A percentile compares a stretch with the other conserved stretches of the same genome.
Conservation (phyloP, 257 asterid genomes). For the Solanum ossicruentum region DNA sequence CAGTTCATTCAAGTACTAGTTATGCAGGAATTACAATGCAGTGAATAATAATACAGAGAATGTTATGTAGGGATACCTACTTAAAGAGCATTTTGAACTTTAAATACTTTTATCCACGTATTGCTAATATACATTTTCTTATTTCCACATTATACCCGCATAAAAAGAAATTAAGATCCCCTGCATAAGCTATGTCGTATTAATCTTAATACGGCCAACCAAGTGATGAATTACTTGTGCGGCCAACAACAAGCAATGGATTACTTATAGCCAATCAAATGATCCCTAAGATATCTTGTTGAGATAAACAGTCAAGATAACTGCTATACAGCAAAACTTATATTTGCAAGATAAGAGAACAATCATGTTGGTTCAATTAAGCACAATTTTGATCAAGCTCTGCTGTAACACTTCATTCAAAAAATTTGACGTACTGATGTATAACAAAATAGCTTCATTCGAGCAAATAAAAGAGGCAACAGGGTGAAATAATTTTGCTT, state of each 20-base stretch:
- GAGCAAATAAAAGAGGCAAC: not conserved
- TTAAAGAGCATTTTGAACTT: not conserved
- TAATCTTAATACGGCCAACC: not conserved
- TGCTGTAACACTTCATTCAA: not conserved
- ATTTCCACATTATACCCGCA: not conserved
- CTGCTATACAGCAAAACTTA: not conserved
- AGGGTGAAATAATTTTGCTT: not conserved
- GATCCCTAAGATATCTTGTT: not conserved
- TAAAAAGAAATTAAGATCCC: not conserved
- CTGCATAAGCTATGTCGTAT: not conserved
- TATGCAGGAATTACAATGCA: not conserved
- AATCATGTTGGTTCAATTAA: not conserved
- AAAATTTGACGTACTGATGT: not conserved
- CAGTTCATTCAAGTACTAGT: not conserved
- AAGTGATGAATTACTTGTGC: not conserved
- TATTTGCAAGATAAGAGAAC: not conserved
- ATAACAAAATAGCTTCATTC: not conserved
- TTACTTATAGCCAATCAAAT: not conserved
- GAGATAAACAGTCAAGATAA: not conserved
- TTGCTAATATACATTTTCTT: not conserved
- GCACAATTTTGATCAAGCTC: not conserved
- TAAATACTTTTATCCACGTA: not conserved
- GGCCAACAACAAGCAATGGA: not conserved
- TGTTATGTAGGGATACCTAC: not conserved
- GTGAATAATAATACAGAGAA: not conserved